Conservation (phyloP, 1,139 yeast genomes). For the Taphrina pruni region DNA sequence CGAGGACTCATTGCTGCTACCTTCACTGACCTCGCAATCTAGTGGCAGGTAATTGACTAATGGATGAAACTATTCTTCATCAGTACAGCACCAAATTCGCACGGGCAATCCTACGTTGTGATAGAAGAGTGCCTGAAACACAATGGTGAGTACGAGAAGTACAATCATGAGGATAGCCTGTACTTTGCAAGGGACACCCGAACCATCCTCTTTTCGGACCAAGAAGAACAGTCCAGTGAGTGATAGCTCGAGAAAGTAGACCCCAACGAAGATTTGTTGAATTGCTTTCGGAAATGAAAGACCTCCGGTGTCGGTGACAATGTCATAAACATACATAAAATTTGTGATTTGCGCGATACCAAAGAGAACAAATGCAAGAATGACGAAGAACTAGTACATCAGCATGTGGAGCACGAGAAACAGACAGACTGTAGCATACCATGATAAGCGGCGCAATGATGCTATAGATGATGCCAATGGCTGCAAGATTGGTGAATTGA, state of each 20-base stretch:
- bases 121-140: constrained; percentile 66
- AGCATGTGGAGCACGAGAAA: neutral
- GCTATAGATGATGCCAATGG: constrained; percentile 77
- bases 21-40: neutral
- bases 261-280: constrained; percentile 84
- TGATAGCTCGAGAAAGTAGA: constrained; percentile 86
- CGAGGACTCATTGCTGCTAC: constrained; percentile 10
- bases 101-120: constrained; percentile 48
- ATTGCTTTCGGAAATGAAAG: constrained; percentile 84
- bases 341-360: constrained; percentile 83
- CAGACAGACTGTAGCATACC: constrained; percentile 48
- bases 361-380: constrained; percentile 69
- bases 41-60: constrained; percentile 21
- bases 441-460: constrained; percentile 80
- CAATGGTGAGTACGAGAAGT: constrained; percentile 67
- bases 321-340: constrained; percentile 71
- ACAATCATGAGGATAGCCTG: constrained; percentile 63
- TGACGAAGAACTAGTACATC: constrained; percentile 58
- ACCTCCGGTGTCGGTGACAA: constrained; percentile 78
- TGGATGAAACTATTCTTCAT: constrained; percentile 15
- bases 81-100: neutral
- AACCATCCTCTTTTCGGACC: constrained; percentile 52
- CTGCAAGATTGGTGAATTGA: constrained; percentile 77
- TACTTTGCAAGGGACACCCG: constrained; percentile 42
- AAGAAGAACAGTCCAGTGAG: constrained; percentile 84